Evolutionary conservation across 805 yeast species (phyloP), one percentile per base, ranked within the genome.

Genomic region (Ogataea paraovalis): DNA sequence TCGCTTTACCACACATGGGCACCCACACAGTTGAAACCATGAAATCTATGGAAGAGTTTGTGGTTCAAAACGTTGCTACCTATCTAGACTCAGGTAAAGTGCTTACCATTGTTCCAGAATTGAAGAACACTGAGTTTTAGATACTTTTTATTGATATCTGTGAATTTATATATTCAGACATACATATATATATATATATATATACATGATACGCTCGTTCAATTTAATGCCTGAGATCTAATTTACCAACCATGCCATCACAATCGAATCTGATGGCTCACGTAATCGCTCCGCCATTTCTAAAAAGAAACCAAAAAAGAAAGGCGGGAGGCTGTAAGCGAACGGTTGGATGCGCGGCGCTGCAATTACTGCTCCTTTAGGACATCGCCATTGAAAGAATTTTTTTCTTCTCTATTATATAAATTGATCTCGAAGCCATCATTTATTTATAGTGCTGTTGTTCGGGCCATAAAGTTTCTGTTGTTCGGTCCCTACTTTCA

Each of bases 1-100:
- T 85, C 12, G 78, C 87, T 32, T 70, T 87, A 54, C 97, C 97
- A 14, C 97, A 90, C 64, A 82, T 87, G 85, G 97, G 96, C 23
- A 87, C 96, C 0, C 82, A 81, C 62, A 73, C 92, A 4, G 67
- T 68, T 44, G 95, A 89, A 67, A 85, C 96, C 3, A 79, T 85
- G 59, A 69, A 73, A 55, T 76, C 77, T 56, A 87, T 94, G 96
- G 97, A 91, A 68, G 81, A 79, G 56, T 79, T 79, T 63, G 88
- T 84, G 28, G 81, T 87, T 23, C 74, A 75, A 28, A 94, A 92
- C 65, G 80, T 87, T 8, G 68, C 70, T 39, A 65, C 72, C n/a
- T 82, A 69, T 41, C 58, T 88, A 33, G 65, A 69, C 13, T 75
- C 82, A 0, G 96, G 96, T 7, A 82, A 79, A 62, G 87, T 92